Percentiles rank a stretch among this genome's conserved stretches.
phyloP scores from a whole-genome alignment of 495 filamentous ascomycete species.

The Daldinia decipiens region DNA sequence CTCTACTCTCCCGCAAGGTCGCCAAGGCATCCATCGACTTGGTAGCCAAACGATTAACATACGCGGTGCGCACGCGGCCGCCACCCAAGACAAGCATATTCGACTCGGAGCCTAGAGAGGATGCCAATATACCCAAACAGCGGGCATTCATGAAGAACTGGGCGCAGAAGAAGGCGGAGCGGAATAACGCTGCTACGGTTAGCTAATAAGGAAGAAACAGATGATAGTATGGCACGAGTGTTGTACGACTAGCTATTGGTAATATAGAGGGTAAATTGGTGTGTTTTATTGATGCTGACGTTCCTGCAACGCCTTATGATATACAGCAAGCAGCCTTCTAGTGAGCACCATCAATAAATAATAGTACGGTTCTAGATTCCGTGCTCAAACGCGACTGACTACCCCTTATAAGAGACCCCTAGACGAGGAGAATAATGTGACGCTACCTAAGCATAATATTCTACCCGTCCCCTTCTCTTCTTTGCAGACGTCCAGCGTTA shows the following conservation, averaged over 20 bases:
- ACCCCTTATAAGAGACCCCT: conserved; percentile 20
- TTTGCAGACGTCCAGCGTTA: conserved; percentile 19
- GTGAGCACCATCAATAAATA: conserved; percentile 25
- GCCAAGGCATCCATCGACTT: conserved; percentile 77
- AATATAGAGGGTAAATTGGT: conserved; percentile 10
- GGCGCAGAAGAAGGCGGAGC: conserved; percentile 51
- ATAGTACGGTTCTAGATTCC: conserved; percentile 14
- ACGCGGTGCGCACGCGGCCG: conserved; percentile 73
- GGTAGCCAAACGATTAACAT: conserved; percentile 74
- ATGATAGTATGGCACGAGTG: not conserved
- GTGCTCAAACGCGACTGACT: conserved; percentile 13
- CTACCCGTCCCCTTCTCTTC: not conserved
- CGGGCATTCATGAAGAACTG: conserved; percentile 59
- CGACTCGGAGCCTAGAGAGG: conserved; percentile 37
- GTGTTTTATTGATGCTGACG: conserved; percentile 37
- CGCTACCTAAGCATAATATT: conserved; percentile 19
- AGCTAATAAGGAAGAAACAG: not conserved
- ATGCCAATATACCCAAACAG: conserved; percentile 50
- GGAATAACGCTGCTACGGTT: not conserved
- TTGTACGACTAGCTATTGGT: not conserved
- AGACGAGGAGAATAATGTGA: conserved; percentile 14
- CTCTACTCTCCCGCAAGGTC: conserved; percentile 75
- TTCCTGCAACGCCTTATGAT: conserved; percentile 39
- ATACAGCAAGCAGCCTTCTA: conserved; percentile 33
- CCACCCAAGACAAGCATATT: conserved; percentile 69